Evolutionary conservation across 1,284 basidiomycete genomes (phyloP).

Genomic region (Inonotus hispidus): DNA sequence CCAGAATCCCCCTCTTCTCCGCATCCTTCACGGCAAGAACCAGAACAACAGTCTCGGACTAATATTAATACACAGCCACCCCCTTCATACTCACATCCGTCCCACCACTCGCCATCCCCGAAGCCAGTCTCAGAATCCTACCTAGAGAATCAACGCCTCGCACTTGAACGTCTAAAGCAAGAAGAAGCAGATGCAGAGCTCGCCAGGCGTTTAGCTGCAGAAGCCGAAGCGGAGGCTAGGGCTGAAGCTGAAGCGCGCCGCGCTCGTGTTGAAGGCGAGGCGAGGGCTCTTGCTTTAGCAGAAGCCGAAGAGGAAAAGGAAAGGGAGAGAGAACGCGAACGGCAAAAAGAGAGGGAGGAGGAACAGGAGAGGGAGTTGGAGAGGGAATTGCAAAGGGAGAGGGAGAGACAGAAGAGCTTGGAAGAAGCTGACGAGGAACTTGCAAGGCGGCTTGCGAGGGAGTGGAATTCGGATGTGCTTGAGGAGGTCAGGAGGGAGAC

Average conservation of each 20-base stretch:
- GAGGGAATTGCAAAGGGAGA: background rate
- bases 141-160: slow-evolving; percentile 9
- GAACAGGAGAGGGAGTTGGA: background rate
- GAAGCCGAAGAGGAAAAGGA: background rate
- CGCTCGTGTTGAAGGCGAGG: background rate
- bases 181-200: slow-evolving; percentile 19
- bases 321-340: background rate
- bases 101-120: background rate
- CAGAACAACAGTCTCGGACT: background rate
- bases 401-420: slow-evolving; percentile 8
- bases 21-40: background rate
- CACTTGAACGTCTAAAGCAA: slow-evolving; percentile 16
- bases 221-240: background rate
- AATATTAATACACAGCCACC: background rate
- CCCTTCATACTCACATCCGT: background rate
- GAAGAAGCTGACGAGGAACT: slow-evolving; percentile 21
- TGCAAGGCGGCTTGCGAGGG: slow-evolving; percentile 19
- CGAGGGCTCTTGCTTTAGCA: slow-evolving; percentile 15
- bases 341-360: background rate
- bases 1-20: background rate
- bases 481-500: slow-evolving; percentile 1
- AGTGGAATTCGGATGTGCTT: slow-evolving; percentile 16
- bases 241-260: background rate
- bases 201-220: slow-evolving; percentile 9
- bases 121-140: slow-evolving; percentile 9